These are phyloP conservation scores for Spatholobus suberectus DNA, from an alignment of 306 rosid species.

Conservation along the genomic window DNA sequence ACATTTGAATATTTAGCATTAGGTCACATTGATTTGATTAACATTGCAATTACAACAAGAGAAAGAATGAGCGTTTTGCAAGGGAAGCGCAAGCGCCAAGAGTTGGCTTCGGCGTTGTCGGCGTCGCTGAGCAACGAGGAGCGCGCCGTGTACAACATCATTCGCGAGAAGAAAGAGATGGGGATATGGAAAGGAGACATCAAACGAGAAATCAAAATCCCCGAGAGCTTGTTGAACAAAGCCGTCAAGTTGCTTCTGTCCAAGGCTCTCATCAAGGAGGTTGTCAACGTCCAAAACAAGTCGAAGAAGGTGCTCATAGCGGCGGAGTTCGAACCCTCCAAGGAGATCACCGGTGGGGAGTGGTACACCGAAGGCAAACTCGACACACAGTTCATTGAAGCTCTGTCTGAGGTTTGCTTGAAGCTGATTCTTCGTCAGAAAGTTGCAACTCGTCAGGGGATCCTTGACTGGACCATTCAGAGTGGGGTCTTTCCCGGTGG, in stretches of 20 bases:
- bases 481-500: not conserved
- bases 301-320: conserved; percentile 57
- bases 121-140: not conserved
- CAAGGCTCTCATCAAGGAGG: not conserved
- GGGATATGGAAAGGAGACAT: not conserved
- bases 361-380: conserved; percentile 61
- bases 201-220: not conserved
- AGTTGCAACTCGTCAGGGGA: conserved; percentile 30
- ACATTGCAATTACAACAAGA: not conserved
- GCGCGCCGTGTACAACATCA: not conserved
- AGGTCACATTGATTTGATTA: not conserved
- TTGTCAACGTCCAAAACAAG: conserved; percentile 48
- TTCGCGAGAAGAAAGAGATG: not conserved
- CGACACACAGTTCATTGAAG: not conserved
- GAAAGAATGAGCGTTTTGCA: not conserved
- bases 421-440: conserved; percentile 36
- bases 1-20: not conserved
- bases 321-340: conserved; percentile 58
- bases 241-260: not conserved
- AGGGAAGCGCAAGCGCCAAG: conserved; percentile 11
- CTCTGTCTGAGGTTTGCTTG: conserved; percentile 18
- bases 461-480: not conserved
- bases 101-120: not conserved
- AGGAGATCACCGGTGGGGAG: conserved; percentile 66
- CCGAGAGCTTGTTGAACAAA: not conserved